A percentile compares a stretch with the other conserved stretches of the same genome.
Conservation (phyloP, 805 yeast species). For the Pichia phayaonensis region DNA sequence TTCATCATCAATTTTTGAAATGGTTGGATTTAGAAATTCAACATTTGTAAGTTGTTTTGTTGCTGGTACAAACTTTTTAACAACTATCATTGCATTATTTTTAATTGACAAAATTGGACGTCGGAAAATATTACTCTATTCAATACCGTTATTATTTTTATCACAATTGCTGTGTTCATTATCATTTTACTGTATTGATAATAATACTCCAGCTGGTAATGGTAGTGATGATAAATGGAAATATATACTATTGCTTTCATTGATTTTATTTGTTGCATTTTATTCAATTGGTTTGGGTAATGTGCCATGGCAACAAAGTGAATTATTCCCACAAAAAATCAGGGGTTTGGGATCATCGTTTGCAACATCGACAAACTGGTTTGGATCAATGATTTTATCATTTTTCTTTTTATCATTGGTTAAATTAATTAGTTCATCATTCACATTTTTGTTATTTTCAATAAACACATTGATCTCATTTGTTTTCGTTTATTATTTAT, state of each 20-base stretch:
- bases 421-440: conserved; percentile 43
- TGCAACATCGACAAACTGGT: conserved; percentile 36
- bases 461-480: conserved; percentile 37
- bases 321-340: conserved; percentile 47
- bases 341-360: conserved; percentile 41
- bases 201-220: conserved; percentile 22
- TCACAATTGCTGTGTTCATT: conserved; percentile 45
- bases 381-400: conserved; percentile 46
- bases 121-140: conserved; percentile 37
- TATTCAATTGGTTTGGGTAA: conserved; percentile 51
- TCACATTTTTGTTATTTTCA: conserved; percentile 42
- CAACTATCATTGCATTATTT: conserved; percentile 41
- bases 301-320: conserved; percentile 55
- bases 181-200: conserved; percentile 38
- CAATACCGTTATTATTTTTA: conserved; percentile 39
- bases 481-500: conserved; percentile 37
- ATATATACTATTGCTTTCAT: conserved; percentile 35
- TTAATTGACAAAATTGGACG: conserved; percentile 46
- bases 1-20: conserved; percentile 46
- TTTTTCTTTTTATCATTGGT: conserved; percentile 47
- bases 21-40: conserved; percentile 44
- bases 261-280: conserved; percentile 43
- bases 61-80: conserved; percentile 49
- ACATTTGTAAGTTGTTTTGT: conserved; percentile 47
- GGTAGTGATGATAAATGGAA: conserved; percentile 33